Conservation (phyloP, 2,329 filamentous ascomycete genomes). For the Cladosporium colombiae region DNA sequence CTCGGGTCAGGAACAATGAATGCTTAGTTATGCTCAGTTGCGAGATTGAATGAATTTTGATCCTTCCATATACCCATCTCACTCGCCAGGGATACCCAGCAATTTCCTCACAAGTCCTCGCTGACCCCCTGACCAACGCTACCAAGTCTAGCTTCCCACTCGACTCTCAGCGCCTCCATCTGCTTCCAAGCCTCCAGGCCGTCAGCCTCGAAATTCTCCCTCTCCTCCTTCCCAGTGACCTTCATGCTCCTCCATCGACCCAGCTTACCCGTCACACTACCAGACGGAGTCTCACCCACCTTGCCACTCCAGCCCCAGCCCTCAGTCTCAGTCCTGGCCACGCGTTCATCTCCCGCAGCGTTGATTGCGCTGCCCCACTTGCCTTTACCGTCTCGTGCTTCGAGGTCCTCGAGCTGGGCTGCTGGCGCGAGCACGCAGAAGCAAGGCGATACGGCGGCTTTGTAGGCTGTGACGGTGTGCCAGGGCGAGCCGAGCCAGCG, state of each 20-base stretch:
- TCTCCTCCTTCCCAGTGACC: slow-evolving; percentile 62
- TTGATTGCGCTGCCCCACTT: slow-evolving; percentile 87
- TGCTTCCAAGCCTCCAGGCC: slow-evolving; percentile 54
- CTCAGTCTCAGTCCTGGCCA: slow-evolving; percentile 78
- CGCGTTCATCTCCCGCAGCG: slow-evolving; percentile 57
- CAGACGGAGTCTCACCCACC: slow-evolving; percentile 49
- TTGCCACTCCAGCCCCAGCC: slow-evolving; percentile 73
- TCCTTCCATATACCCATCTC: not conserved
- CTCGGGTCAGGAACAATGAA: not conserved
- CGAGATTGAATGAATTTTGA: not conserved
- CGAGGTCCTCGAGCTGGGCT: slow-evolving; percentile 59
- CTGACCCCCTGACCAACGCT: slow-evolving; percentile 6
- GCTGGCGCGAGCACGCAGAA: slow-evolving; percentile 75
- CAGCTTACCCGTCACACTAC: slow-evolving; percentile 48
- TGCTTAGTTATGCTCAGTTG: not conserved
- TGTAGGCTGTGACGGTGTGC: slow-evolving; percentile 77
- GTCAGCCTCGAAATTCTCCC: slow-evolving; percentile 70
- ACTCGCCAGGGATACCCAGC: not conserved
- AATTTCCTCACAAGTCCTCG: not conserved
- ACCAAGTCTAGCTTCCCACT: slow-evolving; percentile 43
- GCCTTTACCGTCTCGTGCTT: slow-evolving; percentile 54
- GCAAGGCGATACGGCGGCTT: slow-evolving; percentile 71
- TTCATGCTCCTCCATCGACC: slow-evolving; percentile 60
- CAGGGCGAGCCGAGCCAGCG: slow-evolving; percentile 83
- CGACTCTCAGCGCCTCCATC: slow-evolving; percentile 39